Evolutionary conservation across 2,329 filamentous ascomycete genomes (phyloP).

Genomic region (Phaeosphaeriaceae sp.): DNA sequence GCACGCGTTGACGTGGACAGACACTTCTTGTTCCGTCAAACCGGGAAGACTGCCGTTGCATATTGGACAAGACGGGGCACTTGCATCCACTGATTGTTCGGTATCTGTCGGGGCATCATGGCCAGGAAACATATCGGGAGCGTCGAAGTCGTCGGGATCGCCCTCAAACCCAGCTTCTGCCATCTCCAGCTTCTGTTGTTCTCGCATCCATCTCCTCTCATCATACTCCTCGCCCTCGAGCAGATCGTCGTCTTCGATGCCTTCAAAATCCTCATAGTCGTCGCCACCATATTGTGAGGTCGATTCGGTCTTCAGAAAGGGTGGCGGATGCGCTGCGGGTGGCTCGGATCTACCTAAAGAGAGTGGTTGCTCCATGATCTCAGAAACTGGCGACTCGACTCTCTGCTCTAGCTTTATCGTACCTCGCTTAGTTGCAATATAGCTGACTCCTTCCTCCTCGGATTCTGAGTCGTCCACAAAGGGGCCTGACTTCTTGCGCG

Average conservation of each 20-base stretch:
- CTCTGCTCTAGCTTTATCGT: conserved; percentile 21
- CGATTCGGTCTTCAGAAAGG: conserved; percentile 55
- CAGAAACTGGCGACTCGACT: conserved; percentile 24
- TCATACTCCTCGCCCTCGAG: conserved; percentile 60
- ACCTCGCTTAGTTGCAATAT: conserved; percentile 25
- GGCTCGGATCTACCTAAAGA: conserved; percentile 13
- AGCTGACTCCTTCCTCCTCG: conserved; percentile 52
- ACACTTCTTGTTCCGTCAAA: conserved; percentile 67
- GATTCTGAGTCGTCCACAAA: conserved; percentile 76
- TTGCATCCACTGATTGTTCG: conserved; percentile 21
- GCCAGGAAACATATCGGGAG: conserved; percentile 38
- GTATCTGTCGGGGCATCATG: conserved; percentile 17
- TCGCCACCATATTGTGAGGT: conserved; percentile 55
- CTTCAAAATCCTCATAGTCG: conserved; percentile 61
- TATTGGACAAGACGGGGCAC: conserved; percentile 70
- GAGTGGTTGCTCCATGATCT: conserved; percentile 24
- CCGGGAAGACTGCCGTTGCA: conserved; percentile 72
- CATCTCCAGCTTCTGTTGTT: conserved; percentile 64
- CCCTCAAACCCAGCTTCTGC: conserved; percentile 56
- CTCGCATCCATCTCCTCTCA: conserved; percentile 72
- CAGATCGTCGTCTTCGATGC: conserved; percentile 68
- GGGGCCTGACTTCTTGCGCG: conserved; percentile 59
- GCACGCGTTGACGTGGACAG: conserved; percentile 89
- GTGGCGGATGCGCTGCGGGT: conserved; percentile 13
- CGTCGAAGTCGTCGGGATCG: conserved; percentile 63